phyloP scores from a whole-genome alignment of 2,329 filamentous ascomycete genomes.

The Fusarium algeriense region DNA sequence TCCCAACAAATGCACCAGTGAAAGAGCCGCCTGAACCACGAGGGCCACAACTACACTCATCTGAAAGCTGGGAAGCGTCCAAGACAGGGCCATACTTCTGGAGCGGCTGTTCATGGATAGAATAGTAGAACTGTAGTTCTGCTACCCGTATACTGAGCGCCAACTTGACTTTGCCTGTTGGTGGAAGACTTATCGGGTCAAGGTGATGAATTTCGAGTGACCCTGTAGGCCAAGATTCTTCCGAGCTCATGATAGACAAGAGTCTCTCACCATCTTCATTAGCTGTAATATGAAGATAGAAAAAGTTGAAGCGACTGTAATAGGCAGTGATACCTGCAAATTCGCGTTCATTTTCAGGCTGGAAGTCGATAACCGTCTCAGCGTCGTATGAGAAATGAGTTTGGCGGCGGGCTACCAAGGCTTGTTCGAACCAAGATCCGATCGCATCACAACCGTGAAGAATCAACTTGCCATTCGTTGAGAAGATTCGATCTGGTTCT shows the following conservation, averaged over 20 bases:
- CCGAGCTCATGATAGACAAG: slow-evolving; percentile 67
- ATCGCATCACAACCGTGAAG: slow-evolving; percentile 65
- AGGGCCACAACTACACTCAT: slow-evolving; percentile 67
- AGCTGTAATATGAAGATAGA: slow-evolving; percentile 70
- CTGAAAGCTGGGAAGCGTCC: slow-evolving; percentile 69
- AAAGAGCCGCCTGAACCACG: slow-evolving; percentile 72
- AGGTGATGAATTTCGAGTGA: slow-evolving; percentile 58
- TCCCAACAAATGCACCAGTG: slow-evolving; percentile 69
- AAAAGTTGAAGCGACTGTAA: slow-evolving; percentile 74
- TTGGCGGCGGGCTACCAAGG: slow-evolving; percentile 67
- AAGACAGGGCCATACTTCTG: slow-evolving; percentile 65
- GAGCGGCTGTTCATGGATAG: slow-evolving; percentile 58
- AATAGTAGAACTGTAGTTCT: slow-evolving; percentile 68
- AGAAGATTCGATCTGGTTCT: slow-evolving; percentile 65
- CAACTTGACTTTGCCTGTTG: slow-evolving; percentile 65
- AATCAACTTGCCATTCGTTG: slow-evolving; percentile 54
- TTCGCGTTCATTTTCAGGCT: slow-evolving; percentile 67
- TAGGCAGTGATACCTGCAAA: slow-evolving; percentile 72
- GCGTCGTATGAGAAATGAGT: slow-evolving; percentile 72
- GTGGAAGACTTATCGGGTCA: slow-evolving; percentile 62
- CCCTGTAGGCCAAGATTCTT: slow-evolving; percentile 67
- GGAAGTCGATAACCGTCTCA: slow-evolving; percentile 66
- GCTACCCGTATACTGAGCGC: slow-evolving; percentile 64
- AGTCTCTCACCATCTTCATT: slow-evolving; percentile 67
- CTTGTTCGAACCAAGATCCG: slow-evolving; percentile 70